Base-by-base conservation (phyloP, 805 yeast species). In the Starmerella kuoi region DNA sequence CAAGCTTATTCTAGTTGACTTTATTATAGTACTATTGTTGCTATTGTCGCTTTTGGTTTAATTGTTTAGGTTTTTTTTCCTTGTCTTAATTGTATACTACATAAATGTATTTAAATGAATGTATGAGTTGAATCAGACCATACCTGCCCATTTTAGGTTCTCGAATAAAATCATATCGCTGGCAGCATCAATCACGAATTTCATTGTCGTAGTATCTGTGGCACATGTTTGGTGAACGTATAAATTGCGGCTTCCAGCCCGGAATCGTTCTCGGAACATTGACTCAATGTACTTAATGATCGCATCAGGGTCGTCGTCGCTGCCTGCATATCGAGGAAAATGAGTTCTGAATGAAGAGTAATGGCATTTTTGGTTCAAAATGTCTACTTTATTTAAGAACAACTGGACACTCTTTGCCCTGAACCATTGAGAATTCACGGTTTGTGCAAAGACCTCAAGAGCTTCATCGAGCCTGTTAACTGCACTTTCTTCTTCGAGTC, bases 171-270 rank as follows among this genome's bases (percentile, higher is more conserved):
- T 74, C 74, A 85, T 70, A 63, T 91, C 97, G 1, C 96, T 85
- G 7, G 86, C 95, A 0, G 97, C 95, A 3, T 82, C 74, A 43
- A 91, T 68, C 15, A 91, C 95, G 56, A 87, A 88, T 55, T 74
- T 72, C 95, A 91, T 91, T 23, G 86, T 74, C 42, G 74, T 68
- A 0, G 93, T 74, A 59, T 91, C 97, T 0, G 98, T 91, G 0
- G 98, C 98, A 63, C 96, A 86, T 1, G 98, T 91, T 50, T 86
- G 67, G 63, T 86, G 95, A 19, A 84, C 80, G 58, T 91, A 91
- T 25, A 91, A 72, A n/a, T 86, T 88, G 49, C 77, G 74, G 36
- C 74, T 70, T 25, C 75, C 71, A 3, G 70, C 59, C 47, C 73
- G 65, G 58, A 86, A 84, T 46, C 82, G 59, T 41, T 72, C 66